Evolutionary conservation across 495 filamentous ascomycete genomes (phyloP), one percentile per base, ranked within the genome.

Genomic region (Cryomyces minteri): DNA sequence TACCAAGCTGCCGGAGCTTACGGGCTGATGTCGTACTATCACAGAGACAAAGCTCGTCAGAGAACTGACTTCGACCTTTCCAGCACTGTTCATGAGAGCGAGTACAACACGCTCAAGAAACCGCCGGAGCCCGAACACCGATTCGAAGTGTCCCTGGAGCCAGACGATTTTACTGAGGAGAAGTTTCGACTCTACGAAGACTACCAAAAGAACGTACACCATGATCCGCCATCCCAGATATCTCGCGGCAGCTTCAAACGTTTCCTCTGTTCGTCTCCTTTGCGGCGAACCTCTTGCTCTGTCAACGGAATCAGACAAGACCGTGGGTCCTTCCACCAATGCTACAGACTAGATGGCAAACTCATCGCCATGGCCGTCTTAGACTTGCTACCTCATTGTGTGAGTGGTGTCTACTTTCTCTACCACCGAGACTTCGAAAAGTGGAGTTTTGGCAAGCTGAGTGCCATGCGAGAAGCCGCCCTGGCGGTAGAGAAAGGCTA

Each of bases 391-490:
- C 90, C 88, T 0, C 67, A 82, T 45, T 79, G 77, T 47, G 84
- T 98, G 31, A 95, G 88, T 62, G 84, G 82, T 14, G 90, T 96
- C 33, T 98, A 98, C 59, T 83, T 95, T 56, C 73, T 94, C 47
- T 80, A 98, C 57, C 82, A 94, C 57, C 76, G 82, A 49, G 82
- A 84, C 29, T 79, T 88, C 52, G 77, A 82, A 45, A 66, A 70
- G 18, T 88, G 77, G 70, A 74, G 76, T 46, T 80, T 93, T 53
- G 90, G 90, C 3, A 98, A 96, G 61, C 63, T 95, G 31, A 80
- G 82, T 48, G 90, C 88, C 5, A 56, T 95, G 57, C 68, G 84
- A 45, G 90, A 98, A 58, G 84, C 88, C 46, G 72, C 76, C 8
- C 58, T 95, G 18, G 79, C 87, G 4, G 59, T 75, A 7, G 88